Percentiles rank a stretch among this genome's conserved stretches.
phyloP scores from a whole-genome alignment of 2,329 filamentous ascomycete species.

The Phialophora expanda region DNA sequence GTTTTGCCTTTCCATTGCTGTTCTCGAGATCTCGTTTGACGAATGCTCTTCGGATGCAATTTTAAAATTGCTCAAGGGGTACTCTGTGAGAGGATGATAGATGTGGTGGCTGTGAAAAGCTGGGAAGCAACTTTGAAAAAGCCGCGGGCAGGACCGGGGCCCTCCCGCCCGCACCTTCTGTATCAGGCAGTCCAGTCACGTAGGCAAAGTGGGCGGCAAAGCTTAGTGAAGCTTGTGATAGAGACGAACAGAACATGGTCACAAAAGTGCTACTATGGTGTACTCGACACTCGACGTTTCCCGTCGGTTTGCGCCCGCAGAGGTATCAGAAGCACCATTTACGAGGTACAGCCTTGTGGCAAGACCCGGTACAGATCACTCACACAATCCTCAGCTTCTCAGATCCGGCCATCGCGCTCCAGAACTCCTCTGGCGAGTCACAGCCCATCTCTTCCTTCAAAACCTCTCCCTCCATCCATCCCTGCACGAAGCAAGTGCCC shows the following conservation, averaged over 20 bases:
- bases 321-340: background rate
- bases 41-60: background rate
- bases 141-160: background rate
- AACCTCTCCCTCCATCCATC: constrained; percentile 17
- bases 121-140: background rate
- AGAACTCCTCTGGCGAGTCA: constrained; percentile 6
- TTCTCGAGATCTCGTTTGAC: background rate
- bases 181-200: background rate
- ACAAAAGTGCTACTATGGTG: background rate
- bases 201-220: background rate
- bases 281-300: background rate
- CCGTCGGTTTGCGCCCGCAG: background rate
- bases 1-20: background rate
- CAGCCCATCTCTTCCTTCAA: constrained; percentile 11
- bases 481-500: constrained; percentile 17
- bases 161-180: background rate
- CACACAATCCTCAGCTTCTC: constrained; percentile 13
- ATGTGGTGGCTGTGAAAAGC: background rate
- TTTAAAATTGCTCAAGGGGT: background rate
- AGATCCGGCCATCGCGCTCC: background rate
- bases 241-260: background rate
- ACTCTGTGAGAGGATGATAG: background rate
- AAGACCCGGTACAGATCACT: background rate
- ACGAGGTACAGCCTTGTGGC: background rate
- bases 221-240: background rate